Conservation (phyloP, 257 asterid genomes). For the Penstemon barbatus region DNA sequence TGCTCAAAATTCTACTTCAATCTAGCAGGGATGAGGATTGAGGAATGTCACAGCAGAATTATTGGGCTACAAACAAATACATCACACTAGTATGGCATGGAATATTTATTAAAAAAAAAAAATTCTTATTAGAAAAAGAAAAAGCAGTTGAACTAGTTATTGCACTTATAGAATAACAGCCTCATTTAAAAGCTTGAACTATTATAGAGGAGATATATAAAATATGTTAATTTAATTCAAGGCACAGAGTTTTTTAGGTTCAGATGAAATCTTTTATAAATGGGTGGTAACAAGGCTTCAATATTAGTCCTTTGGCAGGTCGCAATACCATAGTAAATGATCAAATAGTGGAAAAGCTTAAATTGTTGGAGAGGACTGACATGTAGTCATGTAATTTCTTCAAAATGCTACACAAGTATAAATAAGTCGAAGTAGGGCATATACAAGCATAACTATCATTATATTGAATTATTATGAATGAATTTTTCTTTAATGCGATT, state of each 20-base stretch:
- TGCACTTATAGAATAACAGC: neutral
- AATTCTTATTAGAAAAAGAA: too few relatives aligned
- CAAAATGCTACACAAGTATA: neutral
- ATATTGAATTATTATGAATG: neutral
- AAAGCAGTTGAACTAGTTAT: neutral
- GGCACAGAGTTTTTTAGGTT: neutral
- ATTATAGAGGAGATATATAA: too few relatives aligned
- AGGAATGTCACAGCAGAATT: too few relatives aligned
- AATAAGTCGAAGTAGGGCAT: neutral
- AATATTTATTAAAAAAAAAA: too few relatives aligned
- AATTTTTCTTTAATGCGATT: neutral
- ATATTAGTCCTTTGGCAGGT: neutral
- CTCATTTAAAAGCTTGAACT: constrained; percentile 2
- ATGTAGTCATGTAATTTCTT: neutral
- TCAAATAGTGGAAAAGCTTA: neutral
- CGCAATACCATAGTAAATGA: neutral
- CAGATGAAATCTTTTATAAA: neutral
- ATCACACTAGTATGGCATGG: too few relatives aligned
- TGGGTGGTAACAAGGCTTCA: constrained; percentile 1
- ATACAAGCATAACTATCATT: neutral
- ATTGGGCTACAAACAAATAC: too few relatives aligned
- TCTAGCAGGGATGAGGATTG: too few relatives aligned
- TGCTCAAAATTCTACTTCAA: too few relatives aligned
- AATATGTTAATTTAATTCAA: too few relatives aligned
- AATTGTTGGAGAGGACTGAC: neutral